Evolutionary conservation across 1,139 yeast genomes (phyloP).

Genomic region (Candida pseudoviswanathii): DNA sequence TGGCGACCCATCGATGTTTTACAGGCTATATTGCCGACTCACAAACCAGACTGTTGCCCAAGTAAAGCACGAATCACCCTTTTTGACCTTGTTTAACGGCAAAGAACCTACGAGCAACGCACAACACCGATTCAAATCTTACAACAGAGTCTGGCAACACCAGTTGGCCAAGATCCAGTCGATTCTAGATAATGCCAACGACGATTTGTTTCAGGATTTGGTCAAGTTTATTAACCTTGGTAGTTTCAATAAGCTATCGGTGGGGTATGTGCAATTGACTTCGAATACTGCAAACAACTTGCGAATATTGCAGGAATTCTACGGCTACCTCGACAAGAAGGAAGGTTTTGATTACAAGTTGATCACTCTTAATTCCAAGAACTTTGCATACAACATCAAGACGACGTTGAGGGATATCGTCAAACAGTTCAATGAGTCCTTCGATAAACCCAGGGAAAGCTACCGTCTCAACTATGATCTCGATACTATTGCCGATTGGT

Average conservation of each 20-base stretch:
- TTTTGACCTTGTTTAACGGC: constrained; percentile 40
- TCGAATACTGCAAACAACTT: constrained; percentile 61
- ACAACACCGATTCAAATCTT: constrained; percentile 39
- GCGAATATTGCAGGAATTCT: constrained; percentile 47
- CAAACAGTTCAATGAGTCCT: constrained; percentile 27
- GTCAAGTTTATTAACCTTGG: constrained; percentile 26
- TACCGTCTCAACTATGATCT: constrained; percentile 49
- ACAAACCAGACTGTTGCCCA: constrained; percentile 8
- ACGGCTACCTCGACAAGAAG: constrained; percentile 21
- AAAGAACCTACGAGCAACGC: constrained; percentile 40
- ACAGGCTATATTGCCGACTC: constrained; percentile 4
- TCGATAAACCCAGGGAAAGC: constrained; percentile 13
- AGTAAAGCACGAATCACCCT: constrained; percentile 26
- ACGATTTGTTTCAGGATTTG: constrained; percentile 37
- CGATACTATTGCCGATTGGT: constrained; percentile 55
- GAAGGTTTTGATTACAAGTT: constrained; percentile 24
- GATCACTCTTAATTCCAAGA: constrained; percentile 44
- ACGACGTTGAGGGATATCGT: constrained; percentile 41
- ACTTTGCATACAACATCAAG: constrained; percentile 41
- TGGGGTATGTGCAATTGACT: constrained; percentile 53
- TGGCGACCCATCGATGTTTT: constrained; percentile 4
- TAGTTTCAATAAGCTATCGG: constrained; percentile 28
- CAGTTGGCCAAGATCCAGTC: constrained; percentile 39
- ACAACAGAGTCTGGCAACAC: constrained; percentile 37
- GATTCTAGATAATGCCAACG: constrained; percentile 41